phyloP scores from a whole-genome alignment of 1,139 yeast species.

The Kluyveromyces marxianus region DNA sequence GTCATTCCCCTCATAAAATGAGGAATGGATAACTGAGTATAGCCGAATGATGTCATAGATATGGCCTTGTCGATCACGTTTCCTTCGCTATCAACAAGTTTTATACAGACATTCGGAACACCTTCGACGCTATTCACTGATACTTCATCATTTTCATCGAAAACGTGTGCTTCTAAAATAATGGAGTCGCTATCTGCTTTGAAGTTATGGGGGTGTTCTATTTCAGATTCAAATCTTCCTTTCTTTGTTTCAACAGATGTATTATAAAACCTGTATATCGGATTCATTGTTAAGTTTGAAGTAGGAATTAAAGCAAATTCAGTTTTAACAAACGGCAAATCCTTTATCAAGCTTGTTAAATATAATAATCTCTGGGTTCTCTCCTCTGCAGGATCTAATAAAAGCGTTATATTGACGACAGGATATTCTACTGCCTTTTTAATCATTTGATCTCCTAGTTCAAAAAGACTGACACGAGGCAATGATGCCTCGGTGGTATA shows the following conservation, averaged over 20 bases:
- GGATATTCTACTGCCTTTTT: constrained; percentile 7
- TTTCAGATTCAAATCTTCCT: constrained; percentile 7
- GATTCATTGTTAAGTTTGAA: constrained; percentile 34
- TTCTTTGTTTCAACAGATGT: background rate
- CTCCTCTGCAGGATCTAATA: constrained; percentile 69
- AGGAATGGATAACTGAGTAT: constrained; percentile 21
- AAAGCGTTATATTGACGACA: constrained; percentile 46
- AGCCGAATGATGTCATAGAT: constrained; percentile 30
- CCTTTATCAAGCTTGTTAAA: constrained; percentile 39
- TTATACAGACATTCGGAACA: constrained; percentile 19
- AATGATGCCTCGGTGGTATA: constrained; percentile 23
- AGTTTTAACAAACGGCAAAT: constrained; percentile 41
- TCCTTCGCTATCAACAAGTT: constrained; percentile 15
- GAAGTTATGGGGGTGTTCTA: constrained; percentile 1
- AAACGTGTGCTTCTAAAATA: constrained; percentile 65
- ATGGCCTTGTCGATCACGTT: constrained; percentile 13
- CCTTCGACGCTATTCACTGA: constrained; percentile 23
- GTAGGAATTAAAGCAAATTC: constrained; percentile 57
- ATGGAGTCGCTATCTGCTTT: constrained; percentile 4
- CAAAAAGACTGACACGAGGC: constrained; percentile 37
- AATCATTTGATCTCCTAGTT: constrained; percentile 27
- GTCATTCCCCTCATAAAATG: constrained; percentile 10
- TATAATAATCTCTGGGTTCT: constrained; percentile 55
- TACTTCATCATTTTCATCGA: constrained; percentile 16
- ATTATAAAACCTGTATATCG: constrained; percentile 51